Base-by-base conservation (phyloP, 1,284 basidiomycete genomes). In the Ceratorhiza oryzae-sativae region DNA sequence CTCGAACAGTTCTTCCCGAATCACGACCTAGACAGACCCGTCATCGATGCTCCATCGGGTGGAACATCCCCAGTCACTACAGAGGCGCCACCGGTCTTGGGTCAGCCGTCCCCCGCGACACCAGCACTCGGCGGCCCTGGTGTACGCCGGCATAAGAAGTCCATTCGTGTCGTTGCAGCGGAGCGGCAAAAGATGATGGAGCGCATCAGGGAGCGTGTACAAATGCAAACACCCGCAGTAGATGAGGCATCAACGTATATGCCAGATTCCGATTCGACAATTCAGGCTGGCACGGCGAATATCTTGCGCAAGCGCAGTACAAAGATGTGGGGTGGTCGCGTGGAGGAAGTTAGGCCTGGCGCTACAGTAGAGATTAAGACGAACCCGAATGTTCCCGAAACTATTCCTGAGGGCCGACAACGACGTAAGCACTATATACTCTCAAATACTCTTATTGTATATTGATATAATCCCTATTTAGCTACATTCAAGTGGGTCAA, bases 401-500 rank as follows among this genome's bases (percentile, higher is more conserved):
- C 86, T 18, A 81, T 86, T 25, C 86, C 89, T 20, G 78, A 80
- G 36, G 65, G 65, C 34, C 36, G 65, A 3, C 65, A 70, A 20
- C 51, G 65, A 70, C 65, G 67, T 68, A 13, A 15, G 61, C 71
- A 65, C 53, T 48, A 39, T 39, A 13, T 63, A 71, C 13, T 3
- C 55, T 30, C 8, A 23, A 27, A 10, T 5, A 34, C 68, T 76
- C 77, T 18, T 77, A 77, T 25, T 77, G 79, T 59, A 77, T 78
- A 10, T 34, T 10, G 41, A 60, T 25, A 23, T 30, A 73, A 74
- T 32, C 60, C 46, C 49, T 25, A 45, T 18, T 18, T 75, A 94
- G 93, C 90, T 51, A 95, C 96, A 45, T 97, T 98, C 85, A 96
- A 96, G 79, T 99, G 97, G 97, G 94, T 98, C 63, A 94, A 97